Evolutionary conservation across 805 yeast species (phyloP).

Genomic region (Priceomyces melissophilus): DNA sequence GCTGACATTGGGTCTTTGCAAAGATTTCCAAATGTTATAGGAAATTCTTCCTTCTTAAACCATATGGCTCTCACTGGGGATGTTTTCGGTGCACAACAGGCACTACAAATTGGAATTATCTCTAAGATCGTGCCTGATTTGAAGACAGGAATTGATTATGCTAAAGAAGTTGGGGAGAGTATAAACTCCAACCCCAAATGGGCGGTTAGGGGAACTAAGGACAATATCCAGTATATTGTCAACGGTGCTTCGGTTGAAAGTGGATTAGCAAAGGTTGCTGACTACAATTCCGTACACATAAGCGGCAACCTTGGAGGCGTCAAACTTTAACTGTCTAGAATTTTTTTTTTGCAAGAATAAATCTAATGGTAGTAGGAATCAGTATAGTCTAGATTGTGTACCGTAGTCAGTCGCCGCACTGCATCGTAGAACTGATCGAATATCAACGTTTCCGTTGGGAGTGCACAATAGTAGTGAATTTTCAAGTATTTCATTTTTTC

Average conservation of each 20-base stretch:
- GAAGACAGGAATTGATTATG: constrained; percentile 47
- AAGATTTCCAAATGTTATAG: constrained; percentile 53
- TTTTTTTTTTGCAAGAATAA: too few relatives aligned
- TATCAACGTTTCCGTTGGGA: too few relatives aligned
- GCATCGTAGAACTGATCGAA: too few relatives aligned
- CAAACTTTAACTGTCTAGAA: too few relatives aligned
- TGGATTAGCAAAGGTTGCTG: constrained; percentile 53
- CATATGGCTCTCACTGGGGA: constrained; percentile 64
- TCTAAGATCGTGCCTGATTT: constrained; percentile 43
- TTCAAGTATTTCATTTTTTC: too few relatives aligned
- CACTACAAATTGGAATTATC: constrained; percentile 53
- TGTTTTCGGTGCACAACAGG: constrained; percentile 52
- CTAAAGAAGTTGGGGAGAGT: constrained; percentile 45
- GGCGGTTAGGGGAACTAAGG: constrained; percentile 65
- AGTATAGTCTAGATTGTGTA: too few relatives aligned
- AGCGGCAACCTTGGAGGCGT: constrained; percentile 6
- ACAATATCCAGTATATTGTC: constrained; percentile 41
- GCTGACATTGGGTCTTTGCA: constrained; percentile 81
- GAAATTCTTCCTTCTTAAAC: constrained; percentile 54
- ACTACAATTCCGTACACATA: constrained; percentile 44
- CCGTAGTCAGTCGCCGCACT: too few relatives aligned
- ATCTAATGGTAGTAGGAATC: too few relatives aligned
- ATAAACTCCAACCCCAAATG: constrained; percentile 50
- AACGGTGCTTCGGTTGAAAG: constrained; percentile 37
- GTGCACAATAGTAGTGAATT: too few relatives aligned